phyloP scores from a whole-genome alignment of 1,284 basidiomycete species.

The Naganishia sp. region DNA sequence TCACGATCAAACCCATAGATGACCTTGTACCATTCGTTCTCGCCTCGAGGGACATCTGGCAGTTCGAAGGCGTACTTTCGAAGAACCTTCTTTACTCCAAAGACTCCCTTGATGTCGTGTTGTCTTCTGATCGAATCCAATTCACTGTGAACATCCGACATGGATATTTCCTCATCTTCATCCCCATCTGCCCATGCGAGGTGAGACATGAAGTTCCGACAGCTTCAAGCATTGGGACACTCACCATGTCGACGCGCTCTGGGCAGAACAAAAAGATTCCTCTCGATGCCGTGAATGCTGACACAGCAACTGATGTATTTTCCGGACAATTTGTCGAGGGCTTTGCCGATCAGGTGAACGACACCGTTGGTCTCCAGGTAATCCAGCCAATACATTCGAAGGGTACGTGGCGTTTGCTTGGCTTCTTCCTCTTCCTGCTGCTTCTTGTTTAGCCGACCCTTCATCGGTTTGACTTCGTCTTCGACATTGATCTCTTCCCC shows the following conservation, averaged over 20 bases:
- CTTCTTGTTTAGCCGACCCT: constrained; percentile 30
- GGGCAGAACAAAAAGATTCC: constrained; percentile 92
- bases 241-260: constrained; percentile 67
- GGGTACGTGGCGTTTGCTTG: constrained; percentile 60
- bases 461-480: constrained; percentile 3
- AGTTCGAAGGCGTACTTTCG: constrained; percentile 93
- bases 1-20: constrained; percentile 78
- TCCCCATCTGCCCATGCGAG: constrained; percentile 53
- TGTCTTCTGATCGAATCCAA: constrained; percentile 78
- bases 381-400: constrained; percentile 94
- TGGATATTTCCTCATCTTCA: constrained; percentile 70
- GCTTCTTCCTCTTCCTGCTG: constrained; percentile 63
- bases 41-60: constrained; percentile 74
- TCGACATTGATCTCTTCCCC: constrained; percentile 27
- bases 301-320: constrained; percentile 86
- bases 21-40: constrained; percentile 88
- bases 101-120: constrained; percentile 72
- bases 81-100: constrained; percentile 75
- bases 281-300: constrained; percentile 78
- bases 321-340: constrained; percentile 69
- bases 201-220: background rate
- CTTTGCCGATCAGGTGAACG: constrained; percentile 80
- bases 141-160: constrained; percentile 76
- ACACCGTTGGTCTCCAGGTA: constrained; percentile 79
- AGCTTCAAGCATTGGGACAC: constrained; percentile 20